Evolutionary conservation across 495 filamentous ascomycete species (phyloP), one percentile per base, ranked within the genome.

Genomic region (Gamarada debralockiae): DNA sequence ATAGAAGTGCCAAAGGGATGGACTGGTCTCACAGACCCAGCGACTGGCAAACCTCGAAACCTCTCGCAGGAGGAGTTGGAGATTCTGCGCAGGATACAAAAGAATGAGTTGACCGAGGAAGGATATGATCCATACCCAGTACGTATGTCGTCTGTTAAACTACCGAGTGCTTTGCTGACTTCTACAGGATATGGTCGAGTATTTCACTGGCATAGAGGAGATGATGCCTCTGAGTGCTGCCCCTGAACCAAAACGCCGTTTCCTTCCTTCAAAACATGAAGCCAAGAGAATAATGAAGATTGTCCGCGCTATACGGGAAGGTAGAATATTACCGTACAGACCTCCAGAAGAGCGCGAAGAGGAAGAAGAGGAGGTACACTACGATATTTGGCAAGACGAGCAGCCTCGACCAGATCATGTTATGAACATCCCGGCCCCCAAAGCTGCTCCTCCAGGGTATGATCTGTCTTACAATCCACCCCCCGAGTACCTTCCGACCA

Each of bases 1-100:
- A 97, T 98, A 58, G 93, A 98, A 59, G 74, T 98, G n/a, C 93
- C 93, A 23, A 90, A 95, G 77, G 95, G 93, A 48, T 98, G 91
- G 90, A 98, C 93, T 48, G 93, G 93, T 47, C 78, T 97, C 17
- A 96, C 90, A 3, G 93, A 98, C 68, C 87, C 90, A 15, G 79
- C 86, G 13, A 97, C 93, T 5, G 93, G 93, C 29, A 92, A 93
- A 70, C 91, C 92, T 1, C 68, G 97, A 59, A 84, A 96, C 60
- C 71, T 98, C 34, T 95, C 81, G 59, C 80, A 86, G 48, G 86
- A 96, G 44, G 93, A 98, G 67, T 67, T 98, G 61, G 89, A 97
- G 58, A 77, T 97, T 52, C 70, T 98, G 54, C 82, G 83, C 56
- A 90, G 90, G 63, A 82, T 98, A 22, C 91, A 95, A 64, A 87